Evolutionary conservation across 2,329 filamentous ascomycete genomes (phyloP).

Genomic region (Ophiocordyceps sinensis): DNA sequence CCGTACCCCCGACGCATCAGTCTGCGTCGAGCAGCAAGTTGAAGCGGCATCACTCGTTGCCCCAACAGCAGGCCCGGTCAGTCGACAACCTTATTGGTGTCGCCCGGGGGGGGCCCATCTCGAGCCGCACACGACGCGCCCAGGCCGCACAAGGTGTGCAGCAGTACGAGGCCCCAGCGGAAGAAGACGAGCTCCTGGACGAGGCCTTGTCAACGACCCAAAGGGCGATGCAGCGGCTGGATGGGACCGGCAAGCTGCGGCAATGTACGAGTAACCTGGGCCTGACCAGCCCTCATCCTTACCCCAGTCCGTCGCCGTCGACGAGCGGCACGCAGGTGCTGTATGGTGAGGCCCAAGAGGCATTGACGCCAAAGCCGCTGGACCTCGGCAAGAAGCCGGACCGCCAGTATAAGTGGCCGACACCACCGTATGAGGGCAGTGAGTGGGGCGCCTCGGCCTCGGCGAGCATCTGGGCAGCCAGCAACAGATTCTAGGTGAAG

Average conservation of each 20-base stretch:
- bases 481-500: constrained; percentile 40
- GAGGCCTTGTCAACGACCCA: constrained; percentile 72
- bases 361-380: constrained; percentile 53
- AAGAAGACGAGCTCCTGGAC: constrained; percentile 90
- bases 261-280: constrained; percentile 52
- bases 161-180: constrained; percentile 86
- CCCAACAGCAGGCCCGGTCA: constrained; percentile 46
- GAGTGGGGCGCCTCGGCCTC: constrained; percentile 81
- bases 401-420: constrained; percentile 67
- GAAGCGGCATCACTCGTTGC: constrained; percentile 52
- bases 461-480: constrained; percentile 65
- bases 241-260: constrained; percentile 33
- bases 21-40: constrained; percentile 32
- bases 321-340: constrained; percentile 66
- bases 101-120: constrained; percentile 48
- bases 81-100: constrained; percentile 48
- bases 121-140: constrained; percentile 66
- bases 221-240: constrained; percentile 59
- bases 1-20: constrained; percentile 39
- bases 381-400: constrained; percentile 47
- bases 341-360: constrained; percentile 53
- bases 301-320: constrained; percentile 58
- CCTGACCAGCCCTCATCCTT: constrained; percentile 35
- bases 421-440: constrained; percentile 84
- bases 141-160: constrained; percentile 60